Evolutionary conservation across 2,329 filamentous ascomycete genomes (phyloP).

Genomic region (Magnaporthales sp.): DNA sequence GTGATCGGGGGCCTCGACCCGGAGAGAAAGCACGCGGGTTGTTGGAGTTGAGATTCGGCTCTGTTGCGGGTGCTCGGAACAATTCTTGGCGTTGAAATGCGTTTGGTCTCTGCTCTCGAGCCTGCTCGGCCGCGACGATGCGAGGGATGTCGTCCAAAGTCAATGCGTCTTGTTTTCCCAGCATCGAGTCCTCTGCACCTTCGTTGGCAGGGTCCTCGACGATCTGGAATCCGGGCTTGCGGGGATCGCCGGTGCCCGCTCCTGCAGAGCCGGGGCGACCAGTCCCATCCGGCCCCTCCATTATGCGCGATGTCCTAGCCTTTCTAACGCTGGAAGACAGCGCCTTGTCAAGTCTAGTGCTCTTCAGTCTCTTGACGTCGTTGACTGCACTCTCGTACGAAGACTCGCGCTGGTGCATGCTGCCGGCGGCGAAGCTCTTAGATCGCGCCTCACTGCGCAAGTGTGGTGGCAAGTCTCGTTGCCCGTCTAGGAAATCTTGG

Average conservation of each 20-base stretch:
- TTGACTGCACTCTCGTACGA: conserved; percentile 94
- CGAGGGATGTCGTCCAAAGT: conserved; percentile 94
- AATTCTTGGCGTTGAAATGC: conserved; percentile 64
- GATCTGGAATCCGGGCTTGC: conserved; percentile 58
- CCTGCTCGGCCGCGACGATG: conserved; percentile 92
- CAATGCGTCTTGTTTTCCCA: conserved; percentile 83
- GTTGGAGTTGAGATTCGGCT: conserved; percentile 59
- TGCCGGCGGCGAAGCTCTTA: conserved; percentile 57
- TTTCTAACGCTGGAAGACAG: conserved; percentile 88
- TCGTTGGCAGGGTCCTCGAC: conserved; percentile 69
- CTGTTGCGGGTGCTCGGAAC: conserved; percentile 45
- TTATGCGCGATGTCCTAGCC: conserved; percentile 81
- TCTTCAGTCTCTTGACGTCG: conserved; percentile 84
- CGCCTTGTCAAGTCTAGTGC: conserved; percentile 89
- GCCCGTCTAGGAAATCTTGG: conserved; percentile 57
- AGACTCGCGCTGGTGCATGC: conserved; percentile 57
- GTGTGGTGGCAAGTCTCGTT: conserved; percentile 42
- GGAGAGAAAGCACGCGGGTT: conserved; percentile 40
- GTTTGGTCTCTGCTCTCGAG: conserved; percentile 79
- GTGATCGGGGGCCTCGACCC: conserved; percentile 37
- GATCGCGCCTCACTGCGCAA: conserved; percentile 61
- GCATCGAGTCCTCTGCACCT: conserved; percentile 68
- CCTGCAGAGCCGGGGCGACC: conserved; percentile 66
- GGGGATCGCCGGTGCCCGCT: conserved; percentile 40
- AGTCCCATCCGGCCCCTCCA: conserved; percentile 72